Conservation (phyloP, 192 early-diverging fungal species). For the Podila epicladia region DNA sequence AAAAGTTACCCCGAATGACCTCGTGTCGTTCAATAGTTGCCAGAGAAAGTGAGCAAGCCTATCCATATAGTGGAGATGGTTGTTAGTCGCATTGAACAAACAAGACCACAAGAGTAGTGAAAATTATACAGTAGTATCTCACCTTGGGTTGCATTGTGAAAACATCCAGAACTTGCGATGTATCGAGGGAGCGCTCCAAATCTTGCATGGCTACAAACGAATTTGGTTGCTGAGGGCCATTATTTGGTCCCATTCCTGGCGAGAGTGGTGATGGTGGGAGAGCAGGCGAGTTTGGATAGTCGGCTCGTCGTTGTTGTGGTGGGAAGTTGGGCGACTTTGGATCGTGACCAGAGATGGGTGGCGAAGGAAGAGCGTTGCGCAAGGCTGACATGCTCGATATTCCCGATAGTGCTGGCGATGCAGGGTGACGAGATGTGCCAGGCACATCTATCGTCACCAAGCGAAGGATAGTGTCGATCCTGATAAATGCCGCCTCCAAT, state of each 20-base stretch:
- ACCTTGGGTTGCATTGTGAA: conserved; percentile 59
- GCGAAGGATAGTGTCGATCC: conserved; percentile 57
- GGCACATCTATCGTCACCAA: conserved; percentile 46
- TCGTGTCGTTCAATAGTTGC: conserved; percentile 31
- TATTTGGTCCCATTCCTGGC: conserved; percentile 28
- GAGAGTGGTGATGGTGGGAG: conserved; percentile 35
- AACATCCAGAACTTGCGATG: conserved; percentile 54
- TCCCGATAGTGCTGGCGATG: conserved; percentile 45
- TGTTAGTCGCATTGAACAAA: conserved; percentile 6
- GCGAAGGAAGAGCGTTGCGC: conserved; percentile 34
- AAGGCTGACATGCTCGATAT: conserved; percentile 44
- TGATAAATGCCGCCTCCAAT: conserved; percentile 48
- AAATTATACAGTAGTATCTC: too few species aligned
- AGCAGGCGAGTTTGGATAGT: conserved; percentile 22
- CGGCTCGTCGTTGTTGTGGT: conserved; percentile 1
- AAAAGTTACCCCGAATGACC: conserved; percentile 32
- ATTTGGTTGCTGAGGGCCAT: conserved; percentile 10
- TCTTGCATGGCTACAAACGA: conserved; percentile 26
- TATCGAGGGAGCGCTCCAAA: conserved; percentile 54
- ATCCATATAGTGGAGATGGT: conserved; percentile 18
- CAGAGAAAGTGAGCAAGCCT: conserved; percentile 38
- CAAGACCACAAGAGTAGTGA: neutral
- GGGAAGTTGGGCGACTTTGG: conserved; percentile 30
- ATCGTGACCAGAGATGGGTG: conserved; percentile 18
- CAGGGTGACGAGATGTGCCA: conserved; percentile 47